These are phyloP conservation scores for Botrytis byssoidea DNA, from an alignment of 2,329 filamentous ascomycete species.

Conservation along the genomic window DNA sequence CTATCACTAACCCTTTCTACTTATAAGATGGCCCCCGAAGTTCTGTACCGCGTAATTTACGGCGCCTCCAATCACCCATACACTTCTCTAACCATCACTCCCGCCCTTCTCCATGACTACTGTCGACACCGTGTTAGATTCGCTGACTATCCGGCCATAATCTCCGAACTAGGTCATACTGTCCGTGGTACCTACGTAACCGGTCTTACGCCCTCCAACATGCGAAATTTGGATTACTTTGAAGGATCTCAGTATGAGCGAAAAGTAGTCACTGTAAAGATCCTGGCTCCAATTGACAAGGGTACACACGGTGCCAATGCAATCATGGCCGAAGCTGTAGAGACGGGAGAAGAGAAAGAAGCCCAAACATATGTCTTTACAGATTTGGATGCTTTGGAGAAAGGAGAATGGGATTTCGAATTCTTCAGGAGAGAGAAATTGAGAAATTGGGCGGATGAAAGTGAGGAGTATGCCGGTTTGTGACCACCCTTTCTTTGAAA, in stretches of 20 bases:
- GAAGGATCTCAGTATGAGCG: slow-evolving; percentile 75
- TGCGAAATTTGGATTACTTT: slow-evolving; percentile 74
- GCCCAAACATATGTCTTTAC: slow-evolving; percentile 66
- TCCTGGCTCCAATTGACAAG: slow-evolving; percentile 36
- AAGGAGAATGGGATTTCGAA: slow-evolving; percentile 82
- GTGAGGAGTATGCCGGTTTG: slow-evolving; percentile 32
- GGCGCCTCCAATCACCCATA: slow-evolving; percentile 45
- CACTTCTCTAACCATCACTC: slow-evolving; percentile 59
- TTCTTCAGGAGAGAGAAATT: slow-evolving; percentile 78
- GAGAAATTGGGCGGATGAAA: slow-evolving; percentile 45
- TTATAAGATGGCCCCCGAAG: slow-evolving; percentile 71
- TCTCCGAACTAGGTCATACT: slow-evolving; percentile 52
- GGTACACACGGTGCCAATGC: background rate
- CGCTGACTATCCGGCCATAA: slow-evolving; percentile 81
- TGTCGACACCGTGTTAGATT: slow-evolving; percentile 66
- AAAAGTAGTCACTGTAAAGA: slow-evolving; percentile 53
- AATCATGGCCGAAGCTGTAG: slow-evolving; percentile 20
- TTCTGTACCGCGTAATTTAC: slow-evolving; percentile 81
- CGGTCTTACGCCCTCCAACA: slow-evolving; percentile 74
- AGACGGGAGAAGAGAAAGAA: slow-evolving; percentile 23
- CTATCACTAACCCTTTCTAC: background rate
- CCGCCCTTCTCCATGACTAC: slow-evolving; percentile 73
- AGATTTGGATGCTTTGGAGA: slow-evolving; percentile 56
- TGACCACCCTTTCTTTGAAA: background rate
- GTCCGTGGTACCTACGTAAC: slow-evolving; percentile 76